Base-by-base conservation (phyloP, 208 protist genomes). In the Crithidia mellificae region DNA sequence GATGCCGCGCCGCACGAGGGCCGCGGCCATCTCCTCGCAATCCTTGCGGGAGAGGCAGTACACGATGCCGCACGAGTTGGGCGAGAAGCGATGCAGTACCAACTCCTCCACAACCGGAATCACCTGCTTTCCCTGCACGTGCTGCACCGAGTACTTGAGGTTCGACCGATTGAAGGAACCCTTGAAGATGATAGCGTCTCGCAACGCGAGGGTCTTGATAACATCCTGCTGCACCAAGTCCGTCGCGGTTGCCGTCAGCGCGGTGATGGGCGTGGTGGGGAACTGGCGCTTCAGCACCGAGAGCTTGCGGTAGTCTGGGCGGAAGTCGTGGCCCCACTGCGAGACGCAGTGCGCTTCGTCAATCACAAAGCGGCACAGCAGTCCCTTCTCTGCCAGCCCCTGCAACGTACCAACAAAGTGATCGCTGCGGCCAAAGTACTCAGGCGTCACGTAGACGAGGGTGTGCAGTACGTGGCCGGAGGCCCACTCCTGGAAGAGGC, bases 291-390 rank as follows among this genome's bases (percentile, higher is more conserved):
- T 93, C n/a, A 93, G 66, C 17, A 96, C 64, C 19, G 82, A 63
- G 41, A 91, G 69, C 71, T 92, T 91, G 49, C 85, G 77, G 76
- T 95, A 92, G 57, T 88, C 84, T 4, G 87, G 90, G 19, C 91
- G 85, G 72, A 99, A 99, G 81, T 99, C 97, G 83, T 99, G 97
- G 27, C 91, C 95, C 97, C 97, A 99, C 82, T 98, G 94, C 15
- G 96, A 98, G 8, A 99, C 84, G 67, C 98, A 99, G 80, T 99
- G 98, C 20, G 90, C 97, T 79, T 99, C 98, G 66, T 99, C 98
- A 55, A 99, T 81, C 64, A 92, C 85, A 39, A 96, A 93, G n/a
- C 85, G 83, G 63, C 65, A 80, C 6, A 94, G 68, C 38, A 93
- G 77, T 5, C 69, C 53, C 80, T 74, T 77, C 30, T 81, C 68